Percentiles rank a stretch among this genome's conserved stretches.
These are phyloP conservation scores for Yamadazyma sp. DNA, from an alignment of 1,139 yeast species.

Conservation along the genomic window DNA sequence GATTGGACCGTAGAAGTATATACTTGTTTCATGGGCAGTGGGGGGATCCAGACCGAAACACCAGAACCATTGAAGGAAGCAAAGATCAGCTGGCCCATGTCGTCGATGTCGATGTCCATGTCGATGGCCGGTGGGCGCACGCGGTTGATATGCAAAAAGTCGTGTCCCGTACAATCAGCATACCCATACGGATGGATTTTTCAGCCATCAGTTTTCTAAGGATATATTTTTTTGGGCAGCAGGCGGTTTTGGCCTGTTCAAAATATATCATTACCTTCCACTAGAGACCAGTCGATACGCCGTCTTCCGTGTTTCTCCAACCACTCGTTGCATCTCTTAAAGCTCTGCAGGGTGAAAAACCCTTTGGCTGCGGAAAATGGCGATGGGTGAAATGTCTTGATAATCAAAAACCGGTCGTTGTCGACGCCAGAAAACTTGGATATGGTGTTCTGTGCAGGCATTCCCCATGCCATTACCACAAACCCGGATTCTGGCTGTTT, in stretches of 20 bases:
- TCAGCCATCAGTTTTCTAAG: background rate
- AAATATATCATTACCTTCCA: conserved; percentile 26
- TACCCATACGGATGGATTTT: conserved; percentile 1
- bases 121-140: conserved; percentile 1
- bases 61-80: too few relatives aligned
- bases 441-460: conserved; percentile 81
- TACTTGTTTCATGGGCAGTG: too few relatives aligned
- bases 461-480: conserved; percentile 91
- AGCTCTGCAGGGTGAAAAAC: conserved; percentile 73
- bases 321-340: conserved; percentile 75
- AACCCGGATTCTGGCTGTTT: conserved; percentile 46
- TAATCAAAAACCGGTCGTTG: conserved; percentile 40
- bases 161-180: background rate
- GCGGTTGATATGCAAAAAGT: conserved; percentile 1
- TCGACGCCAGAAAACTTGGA: conserved; percentile 30
- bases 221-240: background rate
- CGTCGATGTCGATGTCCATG: too few relatives aligned
- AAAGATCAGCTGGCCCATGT: too few relatives aligned
- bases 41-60: too few relatives aligned
- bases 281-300: conserved; percentile 64
- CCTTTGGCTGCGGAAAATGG: conserved; percentile 90
- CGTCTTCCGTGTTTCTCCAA: conserved; percentile 46
- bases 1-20: too few relatives aligned
- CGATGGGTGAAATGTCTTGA: conserved; percentile 88
- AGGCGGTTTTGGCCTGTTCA: background rate